These are phyloP conservation scores for Tuber brumale DNA, from an alignment of 495 filamentous ascomycete genomes.

Conservation along the genomic window DNA sequence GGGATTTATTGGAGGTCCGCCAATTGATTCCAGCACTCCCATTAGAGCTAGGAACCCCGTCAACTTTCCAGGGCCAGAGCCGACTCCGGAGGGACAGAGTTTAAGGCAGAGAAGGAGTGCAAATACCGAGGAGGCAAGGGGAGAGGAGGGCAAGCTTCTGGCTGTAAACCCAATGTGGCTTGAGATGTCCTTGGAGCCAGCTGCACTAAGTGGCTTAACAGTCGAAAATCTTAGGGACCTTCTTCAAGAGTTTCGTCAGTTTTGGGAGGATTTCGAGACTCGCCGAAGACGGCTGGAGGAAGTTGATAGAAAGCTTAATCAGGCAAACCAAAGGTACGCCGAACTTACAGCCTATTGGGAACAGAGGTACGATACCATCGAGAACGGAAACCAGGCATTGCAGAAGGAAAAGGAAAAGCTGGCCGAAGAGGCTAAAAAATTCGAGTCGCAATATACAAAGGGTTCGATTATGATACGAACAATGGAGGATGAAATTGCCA, in stretches of 20 bases:
- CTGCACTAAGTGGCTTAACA: background rate
- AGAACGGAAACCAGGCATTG: background rate
- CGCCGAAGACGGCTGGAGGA: background rate
- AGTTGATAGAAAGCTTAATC: background rate
- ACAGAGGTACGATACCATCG: background rate
- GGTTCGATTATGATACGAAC: background rate
- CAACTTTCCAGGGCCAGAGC: background rate
- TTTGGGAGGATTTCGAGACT: background rate
- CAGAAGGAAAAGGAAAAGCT: background rate
- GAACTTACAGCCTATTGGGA: background rate
- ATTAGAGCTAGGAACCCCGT: background rate
- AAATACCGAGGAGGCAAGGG: background rate
- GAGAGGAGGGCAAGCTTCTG: background rate
- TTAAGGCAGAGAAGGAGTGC: background rate
- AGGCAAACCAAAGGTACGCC: background rate
- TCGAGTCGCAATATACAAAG: background rate
- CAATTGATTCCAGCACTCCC: background rate
- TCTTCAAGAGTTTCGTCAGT: background rate
- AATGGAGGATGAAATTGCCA: background rate
- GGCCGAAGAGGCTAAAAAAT: conserved; percentile 1
- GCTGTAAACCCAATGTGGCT: background rate
- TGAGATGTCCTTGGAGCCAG: conserved; percentile 1
- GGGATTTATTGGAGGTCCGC: background rate
- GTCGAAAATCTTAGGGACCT: background rate
- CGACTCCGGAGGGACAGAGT: background rate